These are phyloP conservation scores for Penicillium digitatum DNA, from an alignment of 2,329 filamentous ascomycete species.

Conservation along the genomic window DNA sequence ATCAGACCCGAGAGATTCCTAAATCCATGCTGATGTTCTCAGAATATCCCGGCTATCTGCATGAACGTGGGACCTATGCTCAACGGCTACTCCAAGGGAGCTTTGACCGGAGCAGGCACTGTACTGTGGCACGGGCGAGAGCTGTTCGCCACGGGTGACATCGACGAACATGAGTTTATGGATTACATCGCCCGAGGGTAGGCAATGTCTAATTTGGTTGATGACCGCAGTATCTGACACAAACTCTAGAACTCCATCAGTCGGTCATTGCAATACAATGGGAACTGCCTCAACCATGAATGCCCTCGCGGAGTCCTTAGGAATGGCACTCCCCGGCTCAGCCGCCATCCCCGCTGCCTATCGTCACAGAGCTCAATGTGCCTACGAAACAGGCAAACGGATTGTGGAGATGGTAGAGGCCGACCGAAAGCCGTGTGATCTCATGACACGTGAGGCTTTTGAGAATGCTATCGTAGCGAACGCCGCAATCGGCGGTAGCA, in stretches of 20 bases:
- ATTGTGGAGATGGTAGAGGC: slow-evolving; percentile 51
- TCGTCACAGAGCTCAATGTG: slow-evolving; percentile 47
- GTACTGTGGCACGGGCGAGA: slow-evolving; percentile 51
- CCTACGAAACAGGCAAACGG: slow-evolving; percentile 48
- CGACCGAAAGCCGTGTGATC: slow-evolving; percentile 51
- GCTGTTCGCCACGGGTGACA: slow-evolving; percentile 47
- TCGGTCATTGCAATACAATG: slow-evolving; percentile 53
- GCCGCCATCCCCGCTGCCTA: slow-evolving; percentile 52
- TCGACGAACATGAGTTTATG: slow-evolving; percentile 44
- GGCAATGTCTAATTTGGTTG: slow-evolving; percentile 6
- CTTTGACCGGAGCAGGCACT: slow-evolving; percentile 45
- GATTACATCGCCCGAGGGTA: slow-evolving; percentile 46
- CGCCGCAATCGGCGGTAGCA: slow-evolving; percentile 55
- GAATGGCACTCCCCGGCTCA: slow-evolving; percentile 52
- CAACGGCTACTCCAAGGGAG: slow-evolving; percentile 45
- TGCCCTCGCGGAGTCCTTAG: slow-evolving; percentile 50
- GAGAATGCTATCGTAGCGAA: slow-evolving; percentile 56
- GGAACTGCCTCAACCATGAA: slow-evolving; percentile 54
- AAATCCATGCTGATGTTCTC: slow-evolving; percentile 4
- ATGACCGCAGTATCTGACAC: background rate
- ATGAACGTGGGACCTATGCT: slow-evolving; percentile 54
- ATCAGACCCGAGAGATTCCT: slow-evolving; percentile 3
- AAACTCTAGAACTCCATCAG: slow-evolving; percentile 41
- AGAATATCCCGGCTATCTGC: slow-evolving; percentile 51
- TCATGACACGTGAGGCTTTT: slow-evolving; percentile 54